Evolutionary conservation across 192 early-diverging fungal species (phyloP), one percentile per base, ranked within the genome.

Genomic region (Spizellomyces punctatus): DNA sequence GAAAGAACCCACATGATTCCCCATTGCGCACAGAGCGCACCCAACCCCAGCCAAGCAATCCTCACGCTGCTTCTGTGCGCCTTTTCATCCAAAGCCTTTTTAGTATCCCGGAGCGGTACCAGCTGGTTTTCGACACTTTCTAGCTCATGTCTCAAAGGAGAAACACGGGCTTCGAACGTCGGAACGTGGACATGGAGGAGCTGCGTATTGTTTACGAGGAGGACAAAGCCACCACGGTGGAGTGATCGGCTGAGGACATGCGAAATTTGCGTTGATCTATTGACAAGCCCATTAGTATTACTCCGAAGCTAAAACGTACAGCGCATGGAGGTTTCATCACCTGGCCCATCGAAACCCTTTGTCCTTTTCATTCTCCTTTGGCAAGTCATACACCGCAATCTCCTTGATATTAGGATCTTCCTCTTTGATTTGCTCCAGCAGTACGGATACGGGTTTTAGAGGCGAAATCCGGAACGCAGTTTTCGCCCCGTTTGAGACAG

Each of bases 31-130:
- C 75, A 76, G 10, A 76, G 56, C 1, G 75, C 64, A 14, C 43
- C 64, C 58, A 76, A 44, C 41, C 75, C 75, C 9, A 75, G 5
- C 75, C 75, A 76, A 12, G 71, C 65, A 21, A 76, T 67, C 7
- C 75, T 16, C 46, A 58, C 50, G 27, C 66, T 64, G 12, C 49
- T 61, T 42, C 41, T 52, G 52, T 61, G 55, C 44, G 75, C 75
- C 61, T 49, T 62, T 50, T 71, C 44, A 58, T 76, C 75, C 45
- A 76, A 47, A 62, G 0, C 50, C 6, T 19, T 21, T 58, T 76
- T 76, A 8, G 22, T 67, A 9, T n/a, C 64, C 49, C 16, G 27
- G 61, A 76, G 58, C 58, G 75, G 75, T 60, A 21, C 43, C 16
- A 76, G 44, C 12, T 76, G 73, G 55, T 27, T 46, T 48, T 64